These are phyloP conservation scores for Glaciozyma antarctica DNA, from an alignment of 768 basidiomycete species.

Conservation along the genomic window DNA sequence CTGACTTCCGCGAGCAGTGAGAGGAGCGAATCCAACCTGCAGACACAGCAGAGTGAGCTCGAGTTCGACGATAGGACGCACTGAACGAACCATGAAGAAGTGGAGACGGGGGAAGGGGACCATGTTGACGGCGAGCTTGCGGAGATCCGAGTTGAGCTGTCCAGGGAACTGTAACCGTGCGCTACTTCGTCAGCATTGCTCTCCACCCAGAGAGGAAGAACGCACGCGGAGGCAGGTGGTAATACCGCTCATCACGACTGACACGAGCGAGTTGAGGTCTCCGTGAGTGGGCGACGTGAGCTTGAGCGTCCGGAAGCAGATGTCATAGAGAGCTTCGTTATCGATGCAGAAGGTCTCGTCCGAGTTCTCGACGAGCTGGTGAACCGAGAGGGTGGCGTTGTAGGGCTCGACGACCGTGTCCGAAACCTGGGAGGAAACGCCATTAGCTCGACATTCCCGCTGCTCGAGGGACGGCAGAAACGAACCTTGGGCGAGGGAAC, in stretches of 20 bases:
- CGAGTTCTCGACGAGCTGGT: constrained; percentile 98
- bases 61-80: constrained; percentile 30
- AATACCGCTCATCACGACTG: constrained; percentile 96
- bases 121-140: constrained; percentile 99
- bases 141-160: constrained; percentile 95
- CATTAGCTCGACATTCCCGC: neutral
- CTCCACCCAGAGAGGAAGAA: neutral
- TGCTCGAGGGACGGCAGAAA: neutral
- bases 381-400: constrained; percentile 95
- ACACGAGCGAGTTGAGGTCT: constrained; percentile 95
- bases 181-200: neutral
- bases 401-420: constrained; percentile 99
- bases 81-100: constrained; percentile 87
- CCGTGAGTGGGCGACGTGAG: constrained; percentile 83
- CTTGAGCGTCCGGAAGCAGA: constrained; percentile 95
- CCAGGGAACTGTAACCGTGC: constrained; percentile 65
- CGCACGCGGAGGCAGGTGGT: constrained; percentile 82
- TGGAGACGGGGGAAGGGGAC: constrained; percentile 68
- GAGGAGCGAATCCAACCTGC: constrained; percentile 52
- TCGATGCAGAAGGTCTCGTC: constrained; percentile 99
- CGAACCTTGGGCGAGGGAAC: constrained; percentile 56
- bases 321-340: constrained; percentile 81
- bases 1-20: constrained; percentile 55
- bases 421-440: constrained; percentile 49
- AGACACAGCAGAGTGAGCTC: neutral